Evolutionary conservation across 176 grass and related monocot genomes (phyloP).

Genomic region (Saccharum officinarum): DNA sequence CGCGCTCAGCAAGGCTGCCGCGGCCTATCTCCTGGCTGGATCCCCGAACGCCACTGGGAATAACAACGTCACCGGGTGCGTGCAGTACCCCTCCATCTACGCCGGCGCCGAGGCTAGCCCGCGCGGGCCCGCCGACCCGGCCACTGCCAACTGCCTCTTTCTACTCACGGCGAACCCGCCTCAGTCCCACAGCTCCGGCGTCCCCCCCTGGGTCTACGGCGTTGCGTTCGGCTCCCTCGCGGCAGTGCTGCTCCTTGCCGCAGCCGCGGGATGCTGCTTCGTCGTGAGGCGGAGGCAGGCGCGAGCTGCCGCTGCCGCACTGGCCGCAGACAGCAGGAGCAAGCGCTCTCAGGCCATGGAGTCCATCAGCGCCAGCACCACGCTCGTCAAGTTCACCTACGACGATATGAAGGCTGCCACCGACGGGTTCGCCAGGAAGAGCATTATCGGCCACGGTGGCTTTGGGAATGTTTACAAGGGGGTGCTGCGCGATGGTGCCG

Average conservation of each 20-base stretch:
- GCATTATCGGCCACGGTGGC: constrained; percentile 78
- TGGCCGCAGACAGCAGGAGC: constrained; percentile 32
- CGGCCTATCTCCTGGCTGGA: constrained; percentile 51
- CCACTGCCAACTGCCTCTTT: constrained; percentile 70
- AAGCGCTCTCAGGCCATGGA: constrained; percentile 65
- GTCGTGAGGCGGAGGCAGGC: constrained; percentile 6
- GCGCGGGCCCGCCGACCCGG: constrained; percentile 41
- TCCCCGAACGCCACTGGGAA: constrained; percentile 2
- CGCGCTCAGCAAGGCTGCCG: constrained; percentile 57
- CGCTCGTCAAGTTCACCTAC: constrained; percentile 74
- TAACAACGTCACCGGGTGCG: constrained; percentile 70
- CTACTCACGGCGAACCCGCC: constrained; percentile 43
- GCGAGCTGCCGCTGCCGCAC: background rate
- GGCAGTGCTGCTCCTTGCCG: constrained; percentile 27
- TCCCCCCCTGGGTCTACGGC: constrained; percentile 47
- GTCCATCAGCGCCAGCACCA: constrained; percentile 88
- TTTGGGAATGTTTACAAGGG: constrained; percentile 92
- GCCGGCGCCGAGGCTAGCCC: constrained; percentile 53
- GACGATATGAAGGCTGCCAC: constrained; percentile 85
- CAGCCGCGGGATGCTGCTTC: constrained; percentile 21
- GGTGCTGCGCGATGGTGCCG: constrained; percentile 47
- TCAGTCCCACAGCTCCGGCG: background rate
- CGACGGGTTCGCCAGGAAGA: constrained; percentile 47
- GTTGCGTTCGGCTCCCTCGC: constrained; percentile 44
- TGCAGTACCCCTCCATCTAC: constrained; percentile 74